Base-by-base conservation (phyloP, 2,329 filamentous ascomycete species). In the Zasmidium cellare region DNA sequence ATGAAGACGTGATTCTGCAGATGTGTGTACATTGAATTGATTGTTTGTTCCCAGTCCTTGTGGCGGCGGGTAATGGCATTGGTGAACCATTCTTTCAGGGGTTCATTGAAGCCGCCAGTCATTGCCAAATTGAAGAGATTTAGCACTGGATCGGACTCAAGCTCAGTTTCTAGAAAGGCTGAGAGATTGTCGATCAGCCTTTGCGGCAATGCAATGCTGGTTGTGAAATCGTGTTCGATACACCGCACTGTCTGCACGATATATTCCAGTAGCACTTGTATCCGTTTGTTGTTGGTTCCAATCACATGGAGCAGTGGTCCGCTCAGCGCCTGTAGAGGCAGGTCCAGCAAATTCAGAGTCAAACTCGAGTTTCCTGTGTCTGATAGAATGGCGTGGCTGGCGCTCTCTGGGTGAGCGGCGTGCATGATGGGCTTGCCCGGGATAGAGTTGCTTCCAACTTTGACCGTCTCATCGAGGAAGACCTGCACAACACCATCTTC, bases 21-120 rank as follows among this genome's bases (percentile, higher is more conserved):
- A 54, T 86, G 88, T 59, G 90, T 87, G 19, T 97, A 87, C 1
- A 92, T 91, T 3, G 86, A 85, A 1, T 84, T 82, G 1, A 96
- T 89, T 5, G 90, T 88, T 69, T 93, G 96, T 62, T 97, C 92
- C 94, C 94, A 99, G 50, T 94, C 83, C 75, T 96, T 97, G 67
- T 96, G 90, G 44, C 67, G 65, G 2, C 59, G 62, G 20, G 71
- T 69, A 46, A 71, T 59, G 20, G 69, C 67, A 41, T 72, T 69
- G 16, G 57, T 63, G 1, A 99, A 80, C 88, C 96, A 99, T 71
- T 97, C 92, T 58, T 86, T 87, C 54, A 97, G 80, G 19, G 85
- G 83, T 9, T 85, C 83, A 53, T 88, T 86, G 23, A 89, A 91
- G 69, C 94, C 85, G 0, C 92, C 92, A 0, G 92, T 96, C 25